These are phyloP conservation scores for Yarrowia sp. DNA, from an alignment of 805 yeast genomes.

Conservation along the genomic window DNA sequence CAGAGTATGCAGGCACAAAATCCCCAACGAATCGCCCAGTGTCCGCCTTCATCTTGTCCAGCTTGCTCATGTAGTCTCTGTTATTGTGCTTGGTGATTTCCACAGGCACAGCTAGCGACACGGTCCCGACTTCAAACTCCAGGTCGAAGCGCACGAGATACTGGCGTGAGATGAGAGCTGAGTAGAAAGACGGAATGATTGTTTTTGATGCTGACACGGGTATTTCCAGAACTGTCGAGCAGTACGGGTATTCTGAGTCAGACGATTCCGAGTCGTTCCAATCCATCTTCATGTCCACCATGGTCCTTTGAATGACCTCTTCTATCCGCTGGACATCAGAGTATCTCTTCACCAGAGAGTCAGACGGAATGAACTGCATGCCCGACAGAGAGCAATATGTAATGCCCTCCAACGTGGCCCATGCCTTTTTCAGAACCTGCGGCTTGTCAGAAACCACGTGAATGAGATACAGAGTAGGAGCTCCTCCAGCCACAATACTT, in stretches of 20 bases:
- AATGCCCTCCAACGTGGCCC: slow-evolving; percentile 8
- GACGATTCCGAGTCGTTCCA: slow-evolving; percentile 9
- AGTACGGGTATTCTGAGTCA: not conserved
- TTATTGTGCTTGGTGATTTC: slow-evolving; percentile 17
- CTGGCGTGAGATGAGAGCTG: slow-evolving; percentile 13
- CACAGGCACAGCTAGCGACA: not conserved
- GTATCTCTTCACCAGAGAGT: not conserved
- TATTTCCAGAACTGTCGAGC: not conserved
- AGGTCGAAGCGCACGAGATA: slow-evolving; percentile 2
- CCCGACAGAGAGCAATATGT: slow-evolving; percentile 9
- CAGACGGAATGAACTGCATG: slow-evolving; percentile 11
- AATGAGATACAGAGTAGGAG: slow-evolving; percentile 2
- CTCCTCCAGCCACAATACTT: slow-evolving; percentile 18
- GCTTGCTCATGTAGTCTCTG: slow-evolving; percentile 14
- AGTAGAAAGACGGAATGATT: not conserved
- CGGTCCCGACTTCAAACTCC: not conserved
- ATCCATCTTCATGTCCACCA: not conserved
- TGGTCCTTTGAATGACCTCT: slow-evolving; percentile 1
- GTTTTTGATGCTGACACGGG: not conserved
- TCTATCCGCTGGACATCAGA: slow-evolving; percentile 11
- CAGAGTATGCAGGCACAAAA: slow-evolving; percentile 13
- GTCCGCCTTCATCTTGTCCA: slow-evolving; percentile 6
- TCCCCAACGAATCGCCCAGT: slow-evolving; percentile 11
- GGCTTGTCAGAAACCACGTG: slow-evolving; percentile 7
- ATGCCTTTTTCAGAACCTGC: not conserved